Evolutionary conservation across 805 yeast species (phyloP).

Genomic region (Candida schatavii): DNA sequence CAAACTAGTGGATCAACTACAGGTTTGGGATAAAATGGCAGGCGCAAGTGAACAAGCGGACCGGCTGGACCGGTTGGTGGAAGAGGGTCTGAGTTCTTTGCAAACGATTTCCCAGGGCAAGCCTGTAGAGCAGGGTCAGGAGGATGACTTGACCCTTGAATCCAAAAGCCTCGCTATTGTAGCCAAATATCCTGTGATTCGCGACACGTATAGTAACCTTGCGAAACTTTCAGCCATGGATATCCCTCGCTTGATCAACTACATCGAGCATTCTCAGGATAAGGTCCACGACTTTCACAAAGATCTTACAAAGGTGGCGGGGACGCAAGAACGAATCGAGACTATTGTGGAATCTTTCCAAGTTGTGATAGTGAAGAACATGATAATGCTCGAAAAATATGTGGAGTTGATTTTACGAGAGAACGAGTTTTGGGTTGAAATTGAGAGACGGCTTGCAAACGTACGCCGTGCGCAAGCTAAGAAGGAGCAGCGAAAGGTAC

Average conservation of each 20-base stretch:
- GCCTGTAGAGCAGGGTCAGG: conserved; percentile 4
- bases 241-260: conserved; percentile 17
- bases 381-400: conserved; percentile 29
- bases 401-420: conserved; percentile 19
- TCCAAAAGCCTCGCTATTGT: conserved; percentile 19
- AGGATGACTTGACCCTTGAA: conserved; percentile 7
- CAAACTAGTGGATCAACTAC: conserved; percentile 16
- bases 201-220: conserved; percentile 19
- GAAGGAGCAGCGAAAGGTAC: not conserved
- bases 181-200: conserved; percentile 19
- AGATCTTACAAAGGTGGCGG: conserved; percentile 8
- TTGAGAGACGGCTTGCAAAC: conserved; percentile 14
- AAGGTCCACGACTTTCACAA: conserved; percentile 15
- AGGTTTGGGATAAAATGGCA: conserved; percentile 14
- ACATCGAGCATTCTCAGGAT: conserved; percentile 14
- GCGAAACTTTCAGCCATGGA: conserved; percentile 22
- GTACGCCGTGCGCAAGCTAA: not conserved
- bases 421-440: conserved; percentile 25
- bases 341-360: conserved; percentile 18
- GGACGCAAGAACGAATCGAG: conserved; percentile 11
- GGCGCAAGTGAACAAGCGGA: not conserved
- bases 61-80: conserved; percentile 1
- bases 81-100: not conserved
- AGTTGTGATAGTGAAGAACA: conserved; percentile 22
- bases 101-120: not conserved